Evolutionary conservation across 2,329 filamentous ascomycete species (phyloP), one percentile per base, ranked within the genome.

Genomic region (Microsporum ferrugineum): DNA sequence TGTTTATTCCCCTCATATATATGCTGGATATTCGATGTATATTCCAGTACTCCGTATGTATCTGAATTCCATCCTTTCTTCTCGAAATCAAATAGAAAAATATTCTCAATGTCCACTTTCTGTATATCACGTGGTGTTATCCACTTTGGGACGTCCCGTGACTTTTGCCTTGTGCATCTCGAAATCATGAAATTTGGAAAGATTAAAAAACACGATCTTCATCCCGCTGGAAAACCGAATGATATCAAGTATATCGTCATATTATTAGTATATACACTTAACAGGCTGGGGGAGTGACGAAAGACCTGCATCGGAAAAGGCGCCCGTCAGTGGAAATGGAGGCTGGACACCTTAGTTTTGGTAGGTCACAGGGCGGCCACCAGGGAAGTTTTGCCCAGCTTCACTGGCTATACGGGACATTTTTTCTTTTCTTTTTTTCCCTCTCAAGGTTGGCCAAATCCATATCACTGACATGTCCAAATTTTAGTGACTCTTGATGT

Each of bases 401-500:
- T 62, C 6, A 17, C 29, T 36, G n/a, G 45, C 29, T 12, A 38
- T 34, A 41, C n/a, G 53, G 49, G 29, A 34, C 39, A 23, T 27
- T 5, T 23, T 31, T 27, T 39, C 59, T 39, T 49, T 31, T 55
- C 45, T 55, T 33, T 57, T 47, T 34, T 27, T 6, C 27, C 27
- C 31, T 55, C 31, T 55, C 12, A 6, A 5, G 29, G 51, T 38
- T 55, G 51, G 29, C 51, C 31, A 36, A 53, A 53, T 39, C 14
- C 23, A 51, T 36, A 39, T 41, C 58, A 31, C 57, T 62, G 58
- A 62, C 58, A 12, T 29, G n/a, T 59, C 56, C 33, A 12, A 34
- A 36, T 55, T 14, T 47, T 31, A 65, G 64, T 65, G 49, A 53
- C 59, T 38, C 60, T 66, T 55, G 68, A 70, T 62, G 68, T 70